Evolutionary conservation across 2,329 filamentous ascomycete genomes (phyloP).

Genomic region (Neofusicoccum laricinum): DNA sequence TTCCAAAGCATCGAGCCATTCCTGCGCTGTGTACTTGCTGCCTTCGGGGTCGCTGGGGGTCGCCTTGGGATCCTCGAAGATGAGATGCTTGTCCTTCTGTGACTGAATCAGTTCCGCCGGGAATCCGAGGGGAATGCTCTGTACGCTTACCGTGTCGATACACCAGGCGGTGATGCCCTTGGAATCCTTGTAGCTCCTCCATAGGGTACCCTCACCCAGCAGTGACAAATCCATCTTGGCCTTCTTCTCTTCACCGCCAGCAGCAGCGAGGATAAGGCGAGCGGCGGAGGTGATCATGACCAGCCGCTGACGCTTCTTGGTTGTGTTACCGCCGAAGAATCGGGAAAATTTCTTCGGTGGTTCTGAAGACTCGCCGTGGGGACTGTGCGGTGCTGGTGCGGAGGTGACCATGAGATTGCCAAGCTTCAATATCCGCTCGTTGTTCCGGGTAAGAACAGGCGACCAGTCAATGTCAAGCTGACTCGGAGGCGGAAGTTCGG

Average conservation of each 20-base stretch:
- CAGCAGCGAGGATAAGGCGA: constrained; percentile 82
- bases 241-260: constrained; percentile 93
- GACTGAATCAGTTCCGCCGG: not conserved
- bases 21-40: constrained; percentile 69
- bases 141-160: constrained; percentile 79
- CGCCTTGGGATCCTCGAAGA: constrained; percentile 89
- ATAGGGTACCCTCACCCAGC: constrained; percentile 69
- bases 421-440: constrained; percentile 91
- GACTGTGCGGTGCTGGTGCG: constrained; percentile 71
- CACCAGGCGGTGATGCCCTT: constrained; percentile 87
- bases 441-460: constrained; percentile 82
- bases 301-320: constrained; percentile 87
- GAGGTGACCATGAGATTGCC: constrained; percentile 86
- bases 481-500: constrained; percentile 91
- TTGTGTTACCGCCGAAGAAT: constrained; percentile 87
- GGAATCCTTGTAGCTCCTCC: constrained; percentile 76
- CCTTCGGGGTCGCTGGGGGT: constrained; percentile 61
- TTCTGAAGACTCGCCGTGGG: constrained; percentile 61
- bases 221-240: constrained; percentile 90
- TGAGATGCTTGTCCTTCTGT: constrained; percentile 83
- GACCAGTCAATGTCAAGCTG: constrained; percentile 99
- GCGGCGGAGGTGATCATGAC: constrained; percentile 95
- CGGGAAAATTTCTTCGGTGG: constrained; percentile 79
- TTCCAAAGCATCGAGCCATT: constrained; percentile 90
- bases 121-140: not conserved